Evolutionary conservation across 331 rosid species (phyloP).

Genomic region (Malus hybrid): DNA sequence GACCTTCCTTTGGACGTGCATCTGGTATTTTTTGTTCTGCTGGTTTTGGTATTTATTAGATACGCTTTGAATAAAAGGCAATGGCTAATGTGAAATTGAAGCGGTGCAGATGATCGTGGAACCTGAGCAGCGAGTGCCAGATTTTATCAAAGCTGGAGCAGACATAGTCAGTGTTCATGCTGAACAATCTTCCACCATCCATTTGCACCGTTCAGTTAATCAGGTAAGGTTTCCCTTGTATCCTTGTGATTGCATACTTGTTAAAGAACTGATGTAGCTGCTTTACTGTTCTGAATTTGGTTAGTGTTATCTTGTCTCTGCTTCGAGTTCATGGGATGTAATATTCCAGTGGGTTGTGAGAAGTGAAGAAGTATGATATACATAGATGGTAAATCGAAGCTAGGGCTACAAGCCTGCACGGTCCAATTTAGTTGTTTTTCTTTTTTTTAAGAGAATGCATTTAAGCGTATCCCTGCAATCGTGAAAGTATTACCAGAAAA

Average conservation of each 20-base stretch:
- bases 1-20: conserved; percentile 99
- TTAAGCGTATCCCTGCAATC: neutral
- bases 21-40: conserved; percentile 52
- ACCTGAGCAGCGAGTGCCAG: conserved; percentile 93
- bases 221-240: conserved; percentile 44
- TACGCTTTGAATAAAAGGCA: neutral
- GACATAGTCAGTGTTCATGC: conserved; percentile 94
- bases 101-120: conserved; percentile 86
- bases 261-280: neutral
- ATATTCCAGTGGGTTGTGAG: neutral
- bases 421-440: neutral
- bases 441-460: neutral
- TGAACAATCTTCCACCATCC: conserved; percentile 93
- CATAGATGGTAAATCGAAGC: neutral
- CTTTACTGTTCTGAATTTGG: conserved; percentile 3
- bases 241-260: neutral
- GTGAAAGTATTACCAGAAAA: neutral
- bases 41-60: neutral
- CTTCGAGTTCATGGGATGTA: neutral
- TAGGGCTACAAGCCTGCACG: neutral
- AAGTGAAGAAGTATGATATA: neutral
- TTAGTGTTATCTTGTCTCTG: conserved; percentile 11
- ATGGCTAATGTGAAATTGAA: conserved; percentile 28
- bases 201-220: conserved; percentile 87
- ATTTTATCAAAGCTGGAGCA: conserved; percentile 98